Evolutionary conservation across 2,329 filamentous ascomycete genomes (phyloP).

Genomic region (Dactylellina leptospora): DNA sequence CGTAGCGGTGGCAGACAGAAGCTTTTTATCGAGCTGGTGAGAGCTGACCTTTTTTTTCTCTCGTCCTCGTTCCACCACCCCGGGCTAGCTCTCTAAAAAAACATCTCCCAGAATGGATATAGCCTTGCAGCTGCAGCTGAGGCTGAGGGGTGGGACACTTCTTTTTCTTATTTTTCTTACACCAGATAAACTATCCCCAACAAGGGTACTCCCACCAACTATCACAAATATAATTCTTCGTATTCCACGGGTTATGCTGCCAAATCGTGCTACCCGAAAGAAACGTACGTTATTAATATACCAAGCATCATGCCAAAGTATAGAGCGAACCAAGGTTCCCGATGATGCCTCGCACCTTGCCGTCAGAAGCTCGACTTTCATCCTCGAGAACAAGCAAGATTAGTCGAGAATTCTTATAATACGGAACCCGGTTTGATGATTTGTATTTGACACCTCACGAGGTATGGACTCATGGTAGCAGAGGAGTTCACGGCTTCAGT

Average conservation of each 20-base stretch:
- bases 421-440: conserved; percentile 5
- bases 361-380: background rate
- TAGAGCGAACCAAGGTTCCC: too few species aligned
- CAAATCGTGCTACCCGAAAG: conserved; percentile 10
- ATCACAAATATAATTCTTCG: conserved; percentile 51
- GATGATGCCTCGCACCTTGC: too few species aligned
- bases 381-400: background rate
- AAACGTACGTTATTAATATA: conserved; percentile 5
- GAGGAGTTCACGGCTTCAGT: too few species aligned
- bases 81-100: conserved; percentile 13
- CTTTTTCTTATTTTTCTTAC: conserved; percentile 22
- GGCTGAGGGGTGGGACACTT: conserved; percentile 50
- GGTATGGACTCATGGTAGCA: too few species aligned
- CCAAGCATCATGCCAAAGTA: conserved; percentile 5
- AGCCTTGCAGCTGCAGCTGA: conserved; percentile 53
- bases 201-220: conserved; percentile 38
- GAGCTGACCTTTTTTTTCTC: conserved; percentile 35
- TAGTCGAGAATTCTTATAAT: too few species aligned
- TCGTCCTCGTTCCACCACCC: background rate
- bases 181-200: background rate
- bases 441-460: conserved; percentile 21
- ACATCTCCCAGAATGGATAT: conserved; percentile 37
- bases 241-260: conserved; percentile 3
- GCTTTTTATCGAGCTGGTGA: conserved; percentile 47
- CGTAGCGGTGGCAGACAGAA: conserved; percentile 26